A percentile compares a stretch with the other conserved stretches of the same genome.
Evolutionary conservation across 1,284 basidiomycete genomes (phyloP).

Genomic region (Leucoagaricus sp.): DNA sequence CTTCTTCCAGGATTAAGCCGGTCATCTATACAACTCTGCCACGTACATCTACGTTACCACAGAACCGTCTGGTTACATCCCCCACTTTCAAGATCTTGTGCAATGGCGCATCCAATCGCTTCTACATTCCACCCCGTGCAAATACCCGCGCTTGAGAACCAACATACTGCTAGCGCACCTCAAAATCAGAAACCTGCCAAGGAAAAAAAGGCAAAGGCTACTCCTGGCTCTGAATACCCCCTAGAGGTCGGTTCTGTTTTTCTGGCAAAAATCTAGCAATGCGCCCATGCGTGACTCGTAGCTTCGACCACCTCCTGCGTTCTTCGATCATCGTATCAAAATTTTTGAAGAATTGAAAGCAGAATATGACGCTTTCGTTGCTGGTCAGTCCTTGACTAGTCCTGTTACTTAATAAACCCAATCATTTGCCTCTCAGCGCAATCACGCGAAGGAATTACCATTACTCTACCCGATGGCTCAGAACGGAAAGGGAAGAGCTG

Average conservation of each 20-base stretch:
- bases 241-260: slow-evolving; percentile 53
- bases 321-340: slow-evolving; percentile 88
- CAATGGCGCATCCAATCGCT: slow-evolving; percentile 41
- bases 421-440: slow-evolving; percentile 65
- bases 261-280: slow-evolving; percentile 1
- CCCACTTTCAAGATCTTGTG: slow-evolving; percentile 23
- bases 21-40: slow-evolving; percentile 1
- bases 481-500: slow-evolving; percentile 84
- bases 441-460: slow-evolving; percentile 79
- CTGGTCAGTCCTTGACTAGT: slow-evolving; percentile 47
- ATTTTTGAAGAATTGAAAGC: slow-evolving; percentile 91
- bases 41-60: slow-evolving; percentile 14
- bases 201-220: slow-evolving; percentile 49
- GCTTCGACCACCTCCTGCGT: slow-evolving; percentile 84
- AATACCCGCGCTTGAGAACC: slow-evolving; percentile 35
- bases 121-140: slow-evolving; percentile 43
- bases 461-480: slow-evolving; percentile 90
- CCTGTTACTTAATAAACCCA: background rate
- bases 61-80: slow-evolving; percentile 10
- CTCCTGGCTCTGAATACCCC: slow-evolving; percentile 48
- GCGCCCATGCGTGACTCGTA: slow-evolving; percentile 32
- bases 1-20: slow-evolving; percentile 14
- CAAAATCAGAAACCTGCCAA: slow-evolving; percentile 26
- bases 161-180: slow-evolving; percentile 27
- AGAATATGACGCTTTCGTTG: slow-evolving; percentile 82